Evolutionary conservation across 129 eudicot species (phyloP).

Genomic region (Heracleum sosnowskyi): DNA sequence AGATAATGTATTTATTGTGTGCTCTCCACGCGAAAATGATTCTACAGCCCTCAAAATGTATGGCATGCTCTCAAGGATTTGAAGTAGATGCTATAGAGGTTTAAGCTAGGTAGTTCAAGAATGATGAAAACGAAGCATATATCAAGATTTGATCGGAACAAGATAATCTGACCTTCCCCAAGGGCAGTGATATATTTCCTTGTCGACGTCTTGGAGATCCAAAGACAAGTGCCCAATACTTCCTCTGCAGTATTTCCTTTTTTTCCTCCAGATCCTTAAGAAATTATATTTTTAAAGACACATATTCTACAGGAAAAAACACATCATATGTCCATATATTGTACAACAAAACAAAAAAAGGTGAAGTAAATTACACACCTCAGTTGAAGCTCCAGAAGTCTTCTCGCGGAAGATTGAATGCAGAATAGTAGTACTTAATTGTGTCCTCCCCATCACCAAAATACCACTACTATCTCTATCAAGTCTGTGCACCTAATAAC

Average conservation of each 20-base stretch:
- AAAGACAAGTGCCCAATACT: slow-evolving; percentile 93
- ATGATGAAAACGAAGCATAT: background rate
- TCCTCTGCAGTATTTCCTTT: slow-evolving; percentile 53
- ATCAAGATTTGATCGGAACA: background rate
- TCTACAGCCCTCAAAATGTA: background rate
- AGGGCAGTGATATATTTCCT: slow-evolving; percentile 66
- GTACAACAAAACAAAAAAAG: background rate
- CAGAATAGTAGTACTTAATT: slow-evolving; percentile 63
- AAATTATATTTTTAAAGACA: background rate
- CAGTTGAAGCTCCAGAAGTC: slow-evolving; percentile 53
- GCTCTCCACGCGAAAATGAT: background rate
- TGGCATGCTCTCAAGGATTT: background rate
- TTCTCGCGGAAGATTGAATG: slow-evolving; percentile 94
- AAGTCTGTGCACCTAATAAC: slow-evolving; percentile 91
- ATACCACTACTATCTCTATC: slow-evolving; percentile 98
- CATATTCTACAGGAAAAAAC: background rate
- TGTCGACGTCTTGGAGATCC: slow-evolving; percentile 78
- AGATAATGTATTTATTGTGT: background rate
- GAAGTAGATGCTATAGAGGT: background rate
- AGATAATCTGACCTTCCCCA: slow-evolving; percentile 58
- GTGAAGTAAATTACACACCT: slow-evolving; percentile 37
- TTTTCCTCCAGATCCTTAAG: slow-evolving; percentile 44
- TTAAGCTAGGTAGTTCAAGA: background rate
- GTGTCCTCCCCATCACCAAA: slow-evolving; percentile 94
- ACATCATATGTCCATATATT: background rate